Percentiles rank a stretch among this genome's conserved stretches.
phyloP scores from a whole-genome alignment of 768 basidiomycete species.

The Termitomyces sp. region DNA sequence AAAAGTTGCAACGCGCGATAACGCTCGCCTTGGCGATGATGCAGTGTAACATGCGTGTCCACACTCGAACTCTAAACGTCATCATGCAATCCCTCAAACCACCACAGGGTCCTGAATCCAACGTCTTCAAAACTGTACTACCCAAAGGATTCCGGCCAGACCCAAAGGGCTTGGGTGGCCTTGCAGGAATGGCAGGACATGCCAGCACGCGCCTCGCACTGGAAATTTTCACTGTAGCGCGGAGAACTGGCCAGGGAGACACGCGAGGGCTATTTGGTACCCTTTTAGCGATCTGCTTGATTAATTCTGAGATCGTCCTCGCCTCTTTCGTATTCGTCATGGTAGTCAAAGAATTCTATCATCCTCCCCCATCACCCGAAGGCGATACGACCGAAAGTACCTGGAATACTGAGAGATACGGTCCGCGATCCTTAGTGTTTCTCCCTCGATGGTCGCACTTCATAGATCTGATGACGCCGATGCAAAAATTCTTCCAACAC shows the following conservation, averaged over 20 bases:
- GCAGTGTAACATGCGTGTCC: slow-evolving; percentile 46
- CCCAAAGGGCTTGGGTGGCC: slow-evolving; percentile 25
- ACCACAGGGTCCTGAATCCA: slow-evolving; percentile 11
- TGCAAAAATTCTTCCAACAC: background rate
- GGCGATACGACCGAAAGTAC: slow-evolving; percentile 8
- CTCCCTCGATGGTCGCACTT: background rate
- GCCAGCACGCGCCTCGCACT: slow-evolving; percentile 47
- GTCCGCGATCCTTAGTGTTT: slow-evolving; percentile 4
- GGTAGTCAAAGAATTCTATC: slow-evolving; percentile 61
- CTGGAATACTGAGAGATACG: slow-evolving; percentile 9
- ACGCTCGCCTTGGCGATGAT: slow-evolving; percentile 50
- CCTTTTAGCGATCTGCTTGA: slow-evolving; percentile 58
- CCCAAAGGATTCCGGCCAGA: slow-evolving; percentile 13
- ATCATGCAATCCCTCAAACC: slow-evolving; percentile 30
- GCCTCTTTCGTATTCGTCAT: slow-evolving; percentile 67
- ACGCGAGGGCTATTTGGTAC: slow-evolving; percentile 58
- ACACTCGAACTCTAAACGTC: slow-evolving; percentile 43
- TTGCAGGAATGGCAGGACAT: slow-evolving; percentile 31
- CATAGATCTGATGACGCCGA: background rate
- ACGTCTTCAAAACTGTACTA: slow-evolving; percentile 3
- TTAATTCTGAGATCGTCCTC: slow-evolving; percentile 80
- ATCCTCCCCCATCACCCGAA: slow-evolving; percentile 18
- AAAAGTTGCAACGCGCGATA: slow-evolving; percentile 40
- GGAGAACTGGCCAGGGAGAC: slow-evolving; percentile 50
- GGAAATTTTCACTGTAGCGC: slow-evolving; percentile 47